Base-by-base conservation (phyloP, 495 filamentous ascomycete species). In the Friedmanniomyces simplex region DNA sequence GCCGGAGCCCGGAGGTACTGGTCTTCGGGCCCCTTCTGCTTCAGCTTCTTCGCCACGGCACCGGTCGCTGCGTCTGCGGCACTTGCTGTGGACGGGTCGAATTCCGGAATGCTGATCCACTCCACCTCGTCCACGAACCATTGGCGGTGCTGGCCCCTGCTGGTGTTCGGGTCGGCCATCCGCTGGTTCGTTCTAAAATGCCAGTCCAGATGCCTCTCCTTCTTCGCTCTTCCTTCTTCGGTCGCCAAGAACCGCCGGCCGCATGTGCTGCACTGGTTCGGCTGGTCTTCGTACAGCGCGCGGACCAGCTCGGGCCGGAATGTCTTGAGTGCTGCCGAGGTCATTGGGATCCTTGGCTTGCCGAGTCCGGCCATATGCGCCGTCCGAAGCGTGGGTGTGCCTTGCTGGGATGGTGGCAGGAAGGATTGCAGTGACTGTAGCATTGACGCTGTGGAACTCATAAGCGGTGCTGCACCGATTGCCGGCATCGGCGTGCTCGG, bases 121-220 rank as follows among this genome's bases (percentile, higher is more conserved):
- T 53, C 88, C 78, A 86, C 73, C 74, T 95, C 89, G 66, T 90
- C 88, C 48, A 95, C 85, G 68, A 93, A 95, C 88, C 88, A 96
- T 69, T 86, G 89, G 32, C 93, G 82, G 64, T 88, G 88, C 62
- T 94, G 87, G 11, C 87, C 89, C 42, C 88, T 80, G 67, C 82
- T 87, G 60, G 85, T 81, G 39, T 82, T 82, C 14, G 60, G 45
- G 41, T 97, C 91, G 6, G 81, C 80, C 74, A 93, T 85, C 24
- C 91, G 86, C 68, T 88, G 87, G 67, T 96, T 91, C 1, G 91
- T 91, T 28, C 83, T 80, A 74, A 98, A 98, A 69, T 98, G 93
- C 93, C 91, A 97, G 68, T 98, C 93, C 69, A 96, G 78, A 72
- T 98, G 93, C 1, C 86, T 81, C n/a, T 85, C 85, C 71, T 97